These are phyloP conservation scores for Annona squamosa DNA, from an alignment of 164 flowering plant species.

Conservation along the genomic window DNA sequence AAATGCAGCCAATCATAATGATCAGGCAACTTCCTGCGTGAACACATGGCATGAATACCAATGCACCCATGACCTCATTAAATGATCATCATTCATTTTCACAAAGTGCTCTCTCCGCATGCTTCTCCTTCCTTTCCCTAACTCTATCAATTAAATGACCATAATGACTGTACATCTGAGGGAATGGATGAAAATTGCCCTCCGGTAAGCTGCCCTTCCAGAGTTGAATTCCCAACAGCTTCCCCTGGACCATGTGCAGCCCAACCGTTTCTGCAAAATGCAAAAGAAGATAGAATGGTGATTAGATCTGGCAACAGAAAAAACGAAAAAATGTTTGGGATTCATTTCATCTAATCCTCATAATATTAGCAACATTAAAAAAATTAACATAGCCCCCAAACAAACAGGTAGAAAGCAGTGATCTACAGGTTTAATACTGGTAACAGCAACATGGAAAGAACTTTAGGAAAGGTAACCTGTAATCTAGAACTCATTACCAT, in stretches of 20 bases:
- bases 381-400: no score
- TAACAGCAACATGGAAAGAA: no score
- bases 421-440: no score
- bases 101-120: no score
- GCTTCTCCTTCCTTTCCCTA: background rate
- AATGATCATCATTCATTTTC: no score
- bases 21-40: background rate
- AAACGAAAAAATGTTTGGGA: background rate
- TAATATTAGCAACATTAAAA: background rate
- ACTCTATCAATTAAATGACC: slow-evolving; percentile 58
- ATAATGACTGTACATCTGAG: slow-evolving; percentile 72
- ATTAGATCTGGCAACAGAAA: background rate
- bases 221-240: slow-evolving; percentile 31
- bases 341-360: background rate
- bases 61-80: background rate
- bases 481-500: no score
- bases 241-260: slow-evolving; percentile 37
- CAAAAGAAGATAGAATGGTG: background rate
- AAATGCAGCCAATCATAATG: background rate
- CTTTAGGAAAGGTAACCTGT: no score
- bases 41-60: background rate
- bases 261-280: slow-evolving; percentile 47
- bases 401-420: no score
- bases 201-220: slow-evolving; percentile 39
- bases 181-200: slow-evolving; percentile 43